Evolutionary conservation across 169 alveolate genomes (phyloP).

Genomic region (Babesia sp.): DNA sequence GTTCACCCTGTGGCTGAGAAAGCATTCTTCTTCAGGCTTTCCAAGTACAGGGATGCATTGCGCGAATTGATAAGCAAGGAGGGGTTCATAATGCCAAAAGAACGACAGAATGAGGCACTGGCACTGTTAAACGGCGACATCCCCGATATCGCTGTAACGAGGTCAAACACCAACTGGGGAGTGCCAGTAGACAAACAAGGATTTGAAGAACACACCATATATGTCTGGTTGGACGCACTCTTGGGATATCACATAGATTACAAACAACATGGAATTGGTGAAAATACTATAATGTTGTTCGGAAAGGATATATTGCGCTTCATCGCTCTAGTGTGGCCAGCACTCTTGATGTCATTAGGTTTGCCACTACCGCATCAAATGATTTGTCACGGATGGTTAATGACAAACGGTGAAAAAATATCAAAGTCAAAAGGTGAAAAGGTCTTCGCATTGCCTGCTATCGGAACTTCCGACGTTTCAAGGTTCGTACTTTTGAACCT

Average conservation of each 20-base stretch:
- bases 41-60: slow-evolving; percentile 56
- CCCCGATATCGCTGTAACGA: slow-evolving; percentile 69
- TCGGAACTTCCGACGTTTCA: slow-evolving; percentile 30
- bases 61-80: slow-evolving; percentile 47
- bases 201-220: slow-evolving; percentile 68
- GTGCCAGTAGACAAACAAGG: slow-evolving; percentile 70
- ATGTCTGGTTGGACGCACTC: slow-evolving; percentile 92
- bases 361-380: slow-evolving; percentile 74
- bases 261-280: slow-evolving; percentile 4
- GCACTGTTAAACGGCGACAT: slow-evolving; percentile 44
- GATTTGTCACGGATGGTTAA: slow-evolving; percentile 86
- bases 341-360: slow-evolving; percentile 74
- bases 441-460: slow-evolving; percentile 35
- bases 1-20: slow-evolving; percentile 69
- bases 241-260: slow-evolving; percentile 71
- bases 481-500: slow-evolving; percentile 58
- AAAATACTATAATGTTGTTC: slow-evolving; percentile 75
- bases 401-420: slow-evolving; percentile 80
- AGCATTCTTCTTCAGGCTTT: slow-evolving; percentile 70
- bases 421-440: slow-evolving; percentile 87
- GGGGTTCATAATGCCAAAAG: slow-evolving; percentile 45
- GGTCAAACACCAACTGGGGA: slow-evolving; percentile 76
- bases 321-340: slow-evolving; percentile 87
- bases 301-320: slow-evolving; percentile 90
- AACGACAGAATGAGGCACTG: slow-evolving; percentile 42